Conservation (phyloP, 495 filamentous ascomycete species). For the Thermochaetoides thermophila region DNA sequence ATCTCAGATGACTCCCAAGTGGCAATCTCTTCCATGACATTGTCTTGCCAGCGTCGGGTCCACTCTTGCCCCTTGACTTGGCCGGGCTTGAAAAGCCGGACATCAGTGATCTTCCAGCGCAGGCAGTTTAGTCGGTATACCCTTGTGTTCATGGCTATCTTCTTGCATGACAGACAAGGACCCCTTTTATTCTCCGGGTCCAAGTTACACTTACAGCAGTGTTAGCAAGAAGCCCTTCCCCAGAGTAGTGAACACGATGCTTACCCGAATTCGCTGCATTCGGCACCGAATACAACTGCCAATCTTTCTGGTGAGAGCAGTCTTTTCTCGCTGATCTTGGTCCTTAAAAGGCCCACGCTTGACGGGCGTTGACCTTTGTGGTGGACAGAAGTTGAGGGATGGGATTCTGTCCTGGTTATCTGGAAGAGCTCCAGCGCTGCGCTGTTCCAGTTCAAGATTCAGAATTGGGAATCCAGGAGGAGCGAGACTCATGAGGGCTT, state of each 20-base stretch:
- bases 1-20: constrained; percentile 30
- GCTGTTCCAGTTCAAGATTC: background rate
- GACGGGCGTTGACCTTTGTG: constrained; percentile 15
- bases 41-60: constrained; percentile 37
- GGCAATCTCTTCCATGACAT: constrained; percentile 33
- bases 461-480: background rate
- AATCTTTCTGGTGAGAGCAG: constrained; percentile 35
- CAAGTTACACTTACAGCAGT: constrained; percentile 25
- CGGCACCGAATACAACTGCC: constrained; percentile 38
- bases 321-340: constrained; percentile 27
- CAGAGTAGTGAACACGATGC: constrained; percentile 4
- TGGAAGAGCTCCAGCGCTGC: constrained; percentile 1
- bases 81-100: constrained; percentile 35
- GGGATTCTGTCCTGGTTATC: background rate
- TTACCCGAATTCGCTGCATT: constrained; percentile 41
- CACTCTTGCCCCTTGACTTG: constrained; percentile 36
- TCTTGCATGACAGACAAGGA: constrained; percentile 33
- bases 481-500: background rate
- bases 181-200: constrained; percentile 27
- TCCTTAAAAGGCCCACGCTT: constrained; percentile 35
- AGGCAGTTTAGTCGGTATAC: constrained; percentile 33
- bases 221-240: background rate
- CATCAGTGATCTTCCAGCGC: constrained; percentile 36
- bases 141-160: constrained; percentile 22
- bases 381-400: constrained; percentile 8